Evolutionary conservation across 352 stramenopile genomes (phyloP).

Genomic region (Phytophthora idaei): DNA sequence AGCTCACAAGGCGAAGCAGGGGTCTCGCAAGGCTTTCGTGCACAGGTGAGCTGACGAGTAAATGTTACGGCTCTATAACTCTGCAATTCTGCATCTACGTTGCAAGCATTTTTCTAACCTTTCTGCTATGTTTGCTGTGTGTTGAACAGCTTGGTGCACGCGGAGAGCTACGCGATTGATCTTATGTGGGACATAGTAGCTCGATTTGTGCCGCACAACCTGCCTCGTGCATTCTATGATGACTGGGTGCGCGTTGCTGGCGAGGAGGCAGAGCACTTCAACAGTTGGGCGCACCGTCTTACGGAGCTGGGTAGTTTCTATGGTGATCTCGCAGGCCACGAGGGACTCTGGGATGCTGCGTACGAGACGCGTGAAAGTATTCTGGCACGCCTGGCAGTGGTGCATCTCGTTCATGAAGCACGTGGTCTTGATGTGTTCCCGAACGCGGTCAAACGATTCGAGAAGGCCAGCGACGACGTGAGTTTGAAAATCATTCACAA

Average conservation of each 20-base stretch:
- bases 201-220: conserved; percentile 50
- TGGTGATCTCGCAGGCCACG: conserved; percentile 50
- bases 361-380: conserved; percentile 47
- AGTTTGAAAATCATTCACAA: conserved; percentile 54
- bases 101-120: background rate
- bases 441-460: conserved; percentile 51
- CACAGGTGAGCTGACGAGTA: conserved; percentile 27
- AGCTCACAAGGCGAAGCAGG: conserved; percentile 50
- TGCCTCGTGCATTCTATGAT: conserved; percentile 60
- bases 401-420: conserved; percentile 67
- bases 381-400: conserved; percentile 50
- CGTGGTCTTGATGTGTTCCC: conserved; percentile 60
- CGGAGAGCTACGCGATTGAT: conserved; percentile 70
- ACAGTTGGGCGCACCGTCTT: conserved; percentile 52
- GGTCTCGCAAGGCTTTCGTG: conserved; percentile 57
- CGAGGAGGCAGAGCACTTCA: conserved; percentile 61
- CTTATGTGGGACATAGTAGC: conserved; percentile 71
- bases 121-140: background rate
- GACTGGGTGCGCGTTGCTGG: conserved; percentile 61
- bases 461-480: conserved; percentile 46
- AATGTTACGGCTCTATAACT: background rate
- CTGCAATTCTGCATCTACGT: background rate
- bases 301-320: conserved; percentile 56
- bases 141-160: conserved; percentile 45
- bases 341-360: conserved; percentile 61